Base-by-base conservation (phyloP, 2,329 filamentous ascomycete genomes). In the Fusarium sp. region DNA sequence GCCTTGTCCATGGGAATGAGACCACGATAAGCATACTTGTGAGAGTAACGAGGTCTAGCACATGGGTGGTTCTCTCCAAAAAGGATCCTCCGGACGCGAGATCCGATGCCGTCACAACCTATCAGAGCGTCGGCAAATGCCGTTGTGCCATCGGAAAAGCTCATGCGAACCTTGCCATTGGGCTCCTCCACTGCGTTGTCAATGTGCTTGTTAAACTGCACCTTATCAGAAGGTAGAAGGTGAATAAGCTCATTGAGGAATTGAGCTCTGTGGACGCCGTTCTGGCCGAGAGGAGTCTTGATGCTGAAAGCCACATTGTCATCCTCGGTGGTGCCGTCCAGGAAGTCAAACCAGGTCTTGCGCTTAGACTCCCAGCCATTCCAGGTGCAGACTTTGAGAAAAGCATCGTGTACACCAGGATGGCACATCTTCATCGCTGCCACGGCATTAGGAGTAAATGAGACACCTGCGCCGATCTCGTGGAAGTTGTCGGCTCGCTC, bases 91-190 rank as follows among this genome's bases (percentile, higher is more conserved):
- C 89, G 80, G 2, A 87, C 84, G 21, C 81, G 80, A 14, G 87
- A 89, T 77, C 91, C 91, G 74, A 92, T 90, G 0, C 90, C 90
- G 77, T 92, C 90, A 70, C 89, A 91, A 0, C 88, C 90, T 49
- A 92, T 81, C 0, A 90, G 60, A 1, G 79, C 82, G 31, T 83
- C 81, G 8, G 83, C 81, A 12, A 77, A 70, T 5, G 80, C 82
- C 2, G 78, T 80, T 1, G 81, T 80, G 1, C 83, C 83, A 42
- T 86, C 84, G 0, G 76, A 67, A 57, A 85, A 85, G n/a, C 35
- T 72, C 49, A 85, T 72, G 4, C 68, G 59, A 7, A 80, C 64
- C 39, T 76, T 77, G 5, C 75, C 76, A 14, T 51, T 57, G 4
- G 58, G 16, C 7, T 73, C 68, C 16, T 78, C 66, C 73, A 78